Conservation (phyloP, 2,329 filamentous ascomycete species). For the Cladosporium halotolerans region DNA sequence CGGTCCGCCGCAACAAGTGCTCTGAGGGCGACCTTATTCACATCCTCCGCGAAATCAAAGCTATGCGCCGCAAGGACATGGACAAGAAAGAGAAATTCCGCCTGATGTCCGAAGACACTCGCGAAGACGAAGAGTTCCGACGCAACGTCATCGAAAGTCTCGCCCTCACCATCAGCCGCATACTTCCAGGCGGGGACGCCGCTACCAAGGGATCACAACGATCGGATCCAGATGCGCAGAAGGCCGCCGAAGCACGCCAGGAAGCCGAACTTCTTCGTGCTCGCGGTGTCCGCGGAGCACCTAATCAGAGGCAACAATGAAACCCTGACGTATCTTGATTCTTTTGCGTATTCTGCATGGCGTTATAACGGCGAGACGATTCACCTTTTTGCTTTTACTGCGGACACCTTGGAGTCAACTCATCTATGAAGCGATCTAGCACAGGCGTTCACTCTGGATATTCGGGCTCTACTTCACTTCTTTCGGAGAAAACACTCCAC, state of each 20-base stretch:
- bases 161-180: constrained; percentile 63
- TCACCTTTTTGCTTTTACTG: background rate
- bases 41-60: constrained; percentile 86
- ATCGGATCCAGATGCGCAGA: constrained; percentile 41
- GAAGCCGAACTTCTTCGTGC: constrained; percentile 24
- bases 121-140: constrained; percentile 69
- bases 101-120: constrained; percentile 71
- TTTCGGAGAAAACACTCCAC: background rate
- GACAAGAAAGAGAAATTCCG: constrained; percentile 77
- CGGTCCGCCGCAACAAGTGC: constrained; percentile 68
- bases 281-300: background rate
- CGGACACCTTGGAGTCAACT: constrained; percentile 1
- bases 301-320: constrained; percentile 15
- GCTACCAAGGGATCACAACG: constrained; percentile 20
- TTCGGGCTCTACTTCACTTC: constrained; percentile 2
- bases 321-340: background rate
- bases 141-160: constrained; percentile 68
- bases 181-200: constrained; percentile 44
- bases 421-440: constrained; percentile 21
- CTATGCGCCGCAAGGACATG: constrained; percentile 75
- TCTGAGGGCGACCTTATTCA: constrained; percentile 82
- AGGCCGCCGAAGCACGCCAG: constrained; percentile 41
- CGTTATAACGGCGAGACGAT: constrained; percentile 1
- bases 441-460: constrained; percentile 16
- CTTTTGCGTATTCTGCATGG: constrained; percentile 8